Evolutionary conservation across 345 rosid genomes (phyloP).

Genomic region (Hypericum perforatum): DNA sequence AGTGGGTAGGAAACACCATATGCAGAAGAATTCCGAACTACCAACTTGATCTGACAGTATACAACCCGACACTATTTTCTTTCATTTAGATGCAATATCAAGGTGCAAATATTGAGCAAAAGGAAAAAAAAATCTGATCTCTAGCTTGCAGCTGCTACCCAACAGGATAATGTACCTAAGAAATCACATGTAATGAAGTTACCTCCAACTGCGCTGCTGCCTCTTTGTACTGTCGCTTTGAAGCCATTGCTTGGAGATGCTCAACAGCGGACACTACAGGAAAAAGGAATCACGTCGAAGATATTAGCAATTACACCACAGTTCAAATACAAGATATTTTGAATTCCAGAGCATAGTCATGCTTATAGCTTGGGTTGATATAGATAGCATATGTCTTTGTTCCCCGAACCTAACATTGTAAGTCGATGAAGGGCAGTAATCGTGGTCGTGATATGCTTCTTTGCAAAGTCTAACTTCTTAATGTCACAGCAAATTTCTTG

Average conservation of each 20-base stretch:
- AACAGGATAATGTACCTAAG: not conserved
- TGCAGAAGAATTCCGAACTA: too few relatives aligned
- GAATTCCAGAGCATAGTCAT: too few relatives aligned
- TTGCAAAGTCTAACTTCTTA: conserved; percentile 95
- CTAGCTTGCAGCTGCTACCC: not conserved
- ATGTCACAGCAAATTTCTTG: conserved; percentile 98
- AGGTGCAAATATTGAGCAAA: too few relatives aligned
- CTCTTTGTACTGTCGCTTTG: conserved; percentile 92
- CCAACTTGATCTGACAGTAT: too few relatives aligned
- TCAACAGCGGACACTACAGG: conserved; percentile 89
- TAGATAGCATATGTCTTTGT: not conserved
- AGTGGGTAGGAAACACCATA: too few relatives aligned
- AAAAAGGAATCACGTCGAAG: not conserved
- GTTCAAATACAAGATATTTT: not conserved
- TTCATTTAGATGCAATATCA: too few relatives aligned
- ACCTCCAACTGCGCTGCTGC: conserved; percentile 99
- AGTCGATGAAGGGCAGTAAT: conserved; percentile 99
- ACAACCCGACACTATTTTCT: too few relatives aligned
- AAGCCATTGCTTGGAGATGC: conserved; percentile 98
- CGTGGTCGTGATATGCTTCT: conserved; percentile 96
- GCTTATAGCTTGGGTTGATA: not conserved
- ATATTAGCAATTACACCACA: not conserved
- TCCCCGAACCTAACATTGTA: conserved; percentile 71
- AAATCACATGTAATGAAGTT: conserved; percentile 6
- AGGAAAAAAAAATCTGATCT: too few relatives aligned